Base-by-base conservation (phyloP, 1,284 basidiomycete genomes). In the Cryptococcus sp. region DNA sequence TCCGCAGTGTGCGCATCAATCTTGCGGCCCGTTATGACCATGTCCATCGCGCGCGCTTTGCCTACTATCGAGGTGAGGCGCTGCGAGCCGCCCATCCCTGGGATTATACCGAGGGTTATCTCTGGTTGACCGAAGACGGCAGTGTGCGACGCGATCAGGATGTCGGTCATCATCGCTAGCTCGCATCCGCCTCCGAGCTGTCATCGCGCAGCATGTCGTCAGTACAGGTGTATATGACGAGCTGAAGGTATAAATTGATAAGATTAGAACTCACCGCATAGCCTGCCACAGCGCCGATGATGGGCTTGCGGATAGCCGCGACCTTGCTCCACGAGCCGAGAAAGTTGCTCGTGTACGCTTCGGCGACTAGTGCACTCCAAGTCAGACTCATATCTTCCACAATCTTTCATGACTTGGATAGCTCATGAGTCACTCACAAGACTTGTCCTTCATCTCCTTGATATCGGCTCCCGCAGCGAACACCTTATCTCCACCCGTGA, bases 91-190 rank as follows among this genome's bases (percentile, higher is more conserved):
- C 81, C 81, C 25, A 75, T 77, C 19, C 79, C 79, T 17, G 96
- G 95, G 73, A 98, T 98, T 64, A 95, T 89, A 62, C 96, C 95
- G 50, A 99, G 84, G 76, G 93, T 95, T 80, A 99, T 95, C 77
- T 99, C 96, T 38, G 96, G 95, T 77, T 98, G 96, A 40, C 93
- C 93, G 71, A 99, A 97, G 67, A 87, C 87, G 39, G 96, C 95
- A 20, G 86, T 91, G 5, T 92, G 90, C 6, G 93, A 89, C n/a
- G 90, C 93, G 61, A 98, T 86, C 73, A 98, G 88, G 78, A 99
- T 94, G 80, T 99, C 96, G 78, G 91, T 82, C 78, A 94, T 91
- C 75, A 98, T 86, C 13, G 95, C 94, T 50, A 99, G 86, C 77
- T 99, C 95, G 72, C 93, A 95, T 53, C 95, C 95, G 50, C 95